Base-by-base conservation (phyloP, 1,139 yeast species). In the Debaryomycetaceae sp. region DNA sequence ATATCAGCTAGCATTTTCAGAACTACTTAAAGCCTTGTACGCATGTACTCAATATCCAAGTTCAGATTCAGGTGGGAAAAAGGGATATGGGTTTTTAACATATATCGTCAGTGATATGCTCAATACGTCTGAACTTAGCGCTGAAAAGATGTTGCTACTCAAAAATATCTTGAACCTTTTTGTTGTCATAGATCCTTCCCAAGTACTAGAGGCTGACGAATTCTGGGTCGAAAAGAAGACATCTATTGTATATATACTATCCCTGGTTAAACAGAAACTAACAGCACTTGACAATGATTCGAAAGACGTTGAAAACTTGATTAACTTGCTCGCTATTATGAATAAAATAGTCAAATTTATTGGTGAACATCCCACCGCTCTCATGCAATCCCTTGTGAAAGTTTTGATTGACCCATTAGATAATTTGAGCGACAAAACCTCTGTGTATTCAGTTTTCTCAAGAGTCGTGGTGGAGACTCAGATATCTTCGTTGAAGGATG, bases 11-110 rank as follows among this genome's bases (percentile, higher is more conserved):
- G 48, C 50, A n/a, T 41, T 56, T 34, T 51, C 50, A n/a, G 67
- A 61, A 38, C 43, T 61, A n/a, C 48, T 61, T 40, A 61, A 61
- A 38, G 58, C 63, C 15, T 45, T 61, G 19, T 58, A 56, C 26
- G 31, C 35, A 22, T 22, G 26, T 22, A 11, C 2, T 22, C 11
- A 22, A 11, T 11, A 22, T 8, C 2, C 7, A 8, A 3, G 11
- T 3, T 22, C 26, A 3, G 26, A 3, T 11, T 22, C 11, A 8
- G 26, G 11, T 11, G 11, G 11, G 11, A 11, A 22, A 2, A 8
- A 8, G 3, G 26, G 11, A 8, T 8, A 11, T 11, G 7, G 11
- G 11, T 22, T 8, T 22, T 11, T 22, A 8, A 22, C 26, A 8
- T 8, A 8, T 11, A 22, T 22, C 26, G 7, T 8, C 26, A 22